Evolutionary conservation across 345 rosid species (phyloP).

Genomic region (Salix exigua): DNA sequence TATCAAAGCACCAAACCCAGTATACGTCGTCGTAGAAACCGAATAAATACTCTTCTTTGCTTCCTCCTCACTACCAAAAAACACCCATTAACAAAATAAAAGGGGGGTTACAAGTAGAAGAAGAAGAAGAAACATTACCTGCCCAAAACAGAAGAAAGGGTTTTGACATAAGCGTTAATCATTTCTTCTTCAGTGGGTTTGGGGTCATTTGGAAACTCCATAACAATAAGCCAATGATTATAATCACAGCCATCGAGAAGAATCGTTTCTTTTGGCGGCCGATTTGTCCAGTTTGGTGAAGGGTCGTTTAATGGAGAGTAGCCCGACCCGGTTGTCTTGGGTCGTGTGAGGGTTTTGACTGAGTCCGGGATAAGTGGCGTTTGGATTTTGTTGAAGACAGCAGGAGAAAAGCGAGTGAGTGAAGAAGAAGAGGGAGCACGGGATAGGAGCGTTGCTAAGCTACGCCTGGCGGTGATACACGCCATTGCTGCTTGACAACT

Average conservation of each 20-base stretch:
- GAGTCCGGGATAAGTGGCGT: constrained; percentile 24
- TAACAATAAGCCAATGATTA: constrained; percentile 90
- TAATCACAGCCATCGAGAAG: constrained; percentile 92
- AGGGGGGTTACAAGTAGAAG: not conserved
- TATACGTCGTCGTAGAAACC: constrained; percentile 74
- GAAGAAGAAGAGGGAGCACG: constrained; percentile 43
- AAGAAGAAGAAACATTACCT: constrained; percentile 29
- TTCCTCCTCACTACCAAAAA: constrained; percentile 70
- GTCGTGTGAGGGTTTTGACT: constrained; percentile 38
- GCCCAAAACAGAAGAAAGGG: constrained; percentile 70
- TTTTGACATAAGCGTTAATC: constrained; percentile 75
- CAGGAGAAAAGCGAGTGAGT: constrained; percentile 46
- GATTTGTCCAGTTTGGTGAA: constrained; percentile 90
- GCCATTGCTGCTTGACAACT: constrained; percentile 46
- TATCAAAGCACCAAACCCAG: constrained; percentile 93
- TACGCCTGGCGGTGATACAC: constrained; percentile 46
- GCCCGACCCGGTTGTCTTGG: constrained; percentile 65
- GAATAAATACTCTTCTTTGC: constrained; percentile 98
- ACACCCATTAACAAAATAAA: not conserved
- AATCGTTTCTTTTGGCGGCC: constrained; percentile 88
- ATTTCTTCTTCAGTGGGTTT: constrained; percentile 82
- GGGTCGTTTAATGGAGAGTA: constrained; percentile 89
- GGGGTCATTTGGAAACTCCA: constrained; percentile 80
- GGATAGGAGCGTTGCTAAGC: constrained; percentile 32
- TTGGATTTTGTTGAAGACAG: constrained; percentile 38